Conservation (phyloP, 768 basidiomycete species). For the Holtermanniella nyarrowii region DNA sequence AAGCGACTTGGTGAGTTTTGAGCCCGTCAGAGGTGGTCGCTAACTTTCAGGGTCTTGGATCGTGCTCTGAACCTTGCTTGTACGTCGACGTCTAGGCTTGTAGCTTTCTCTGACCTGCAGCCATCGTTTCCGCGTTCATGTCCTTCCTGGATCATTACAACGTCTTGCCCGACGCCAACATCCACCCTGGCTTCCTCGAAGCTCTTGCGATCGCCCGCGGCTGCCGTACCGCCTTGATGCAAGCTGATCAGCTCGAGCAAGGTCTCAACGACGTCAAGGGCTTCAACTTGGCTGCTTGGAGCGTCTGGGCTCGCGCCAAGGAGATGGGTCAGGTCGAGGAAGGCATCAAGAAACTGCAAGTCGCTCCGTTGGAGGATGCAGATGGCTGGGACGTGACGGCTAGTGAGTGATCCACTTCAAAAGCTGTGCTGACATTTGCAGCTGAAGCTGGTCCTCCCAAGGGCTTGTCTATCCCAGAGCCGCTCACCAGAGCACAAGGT, state of each 20-base stretch:
- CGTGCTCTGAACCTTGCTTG: constrained; percentile 21
- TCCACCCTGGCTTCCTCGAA: background rate
- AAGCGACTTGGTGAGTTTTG: constrained; percentile 13
- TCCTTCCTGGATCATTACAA: constrained; percentile 18
- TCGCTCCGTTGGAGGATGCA: background rate
- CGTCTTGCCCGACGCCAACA: constrained; percentile 14
- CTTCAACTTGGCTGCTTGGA: constrained; percentile 20
- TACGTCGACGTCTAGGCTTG: constrained; percentile 4
- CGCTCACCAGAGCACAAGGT: background rate
- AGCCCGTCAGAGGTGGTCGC: constrained; percentile 9
- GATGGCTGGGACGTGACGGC: constrained; percentile 17
- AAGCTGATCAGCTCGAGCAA: constrained; percentile 23
- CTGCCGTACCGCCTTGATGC: constrained; percentile 8
- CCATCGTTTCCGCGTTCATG: constrained; percentile 24
- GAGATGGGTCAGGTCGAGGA: background rate
- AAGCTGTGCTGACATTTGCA: background rate
- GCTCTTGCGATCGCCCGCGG: constrained; percentile 16
- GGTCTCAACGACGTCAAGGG: constrained; percentile 4
- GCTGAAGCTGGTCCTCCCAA: background rate
- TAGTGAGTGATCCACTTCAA: constrained; percentile 4
- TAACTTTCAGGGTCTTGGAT: constrained; percentile 21
- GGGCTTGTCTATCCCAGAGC: background rate
- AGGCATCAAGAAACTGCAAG: background rate
- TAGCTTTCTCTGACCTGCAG: constrained; percentile 7
- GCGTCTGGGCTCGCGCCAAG: constrained; percentile 14